phyloP scores from a whole-genome alignment of 176 grass and related monocot genomes.

The Hordeum vulgare region MorexV3_pseudomolecules_assembly NC_058521.1:11814540-11815039 shows the following conservation, averaged over 20 bases:
- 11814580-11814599: neutral
- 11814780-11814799: neutral
- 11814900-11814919: neutral
- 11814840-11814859: neutral
- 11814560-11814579: slow-evolving; percentile 34
- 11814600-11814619: slow-evolving; percentile 3
- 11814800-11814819: neutral
- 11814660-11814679: neutral
- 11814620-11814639: neutral
- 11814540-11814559: neutral
- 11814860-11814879: neutral
- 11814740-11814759: neutral
- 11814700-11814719: neutral
- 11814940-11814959: neutral
- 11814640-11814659: no score
- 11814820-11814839: neutral
- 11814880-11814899: neutral
- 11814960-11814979: no score
- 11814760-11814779: neutral
- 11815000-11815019: no score
- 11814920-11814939: neutral
- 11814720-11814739: neutral
- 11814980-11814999: no score
- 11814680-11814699: neutral
- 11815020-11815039: no score